Evolutionary conservation across 2,329 filamentous ascomycete genomes (phyloP).

Genomic region (Fusarium tricinctum): DNA sequence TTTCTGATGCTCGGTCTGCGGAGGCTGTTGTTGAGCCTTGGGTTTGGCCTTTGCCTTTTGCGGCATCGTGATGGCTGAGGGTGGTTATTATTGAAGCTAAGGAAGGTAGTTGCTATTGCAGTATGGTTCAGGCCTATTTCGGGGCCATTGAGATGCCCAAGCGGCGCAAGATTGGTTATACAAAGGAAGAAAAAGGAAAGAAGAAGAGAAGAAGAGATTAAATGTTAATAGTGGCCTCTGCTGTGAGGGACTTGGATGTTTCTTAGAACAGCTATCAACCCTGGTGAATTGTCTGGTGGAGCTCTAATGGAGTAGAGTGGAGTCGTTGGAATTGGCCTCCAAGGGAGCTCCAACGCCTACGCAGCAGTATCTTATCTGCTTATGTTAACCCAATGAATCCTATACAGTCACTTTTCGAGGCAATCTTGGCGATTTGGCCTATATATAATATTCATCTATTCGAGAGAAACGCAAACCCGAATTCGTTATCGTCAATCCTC

Average conservation of each 20-base stretch:
- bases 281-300: constrained; percentile 47
- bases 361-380: neutral
- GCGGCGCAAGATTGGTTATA: constrained; percentile 24
- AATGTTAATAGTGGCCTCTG: constrained; percentile 35
- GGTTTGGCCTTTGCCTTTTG: constrained; percentile 46
- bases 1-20: constrained; percentile 63
- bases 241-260: constrained; percentile 38
- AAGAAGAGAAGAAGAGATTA: constrained; percentile 11
- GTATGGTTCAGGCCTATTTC: constrained; percentile 24
- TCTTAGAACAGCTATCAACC: constrained; percentile 30
- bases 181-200: constrained; percentile 16
- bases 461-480: constrained; percentile 16
- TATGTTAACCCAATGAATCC: neutral
- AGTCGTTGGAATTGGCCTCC: constrained; percentile 17
- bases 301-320: constrained; percentile 32
- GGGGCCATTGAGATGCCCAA: constrained; percentile 49
- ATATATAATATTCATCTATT: neutral
- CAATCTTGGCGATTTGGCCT: neutral
- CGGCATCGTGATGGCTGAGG: constrained; percentile 51
- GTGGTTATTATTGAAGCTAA: constrained; percentile 19
- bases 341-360: constrained; percentile 16
- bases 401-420: neutral
- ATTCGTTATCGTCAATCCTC: constrained; percentile 35
- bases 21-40: constrained; percentile 44
- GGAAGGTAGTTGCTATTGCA: constrained; percentile 33